Base-by-base conservation (phyloP, 1,284 basidiomycete species). In the Vanrija sp. region DNA sequence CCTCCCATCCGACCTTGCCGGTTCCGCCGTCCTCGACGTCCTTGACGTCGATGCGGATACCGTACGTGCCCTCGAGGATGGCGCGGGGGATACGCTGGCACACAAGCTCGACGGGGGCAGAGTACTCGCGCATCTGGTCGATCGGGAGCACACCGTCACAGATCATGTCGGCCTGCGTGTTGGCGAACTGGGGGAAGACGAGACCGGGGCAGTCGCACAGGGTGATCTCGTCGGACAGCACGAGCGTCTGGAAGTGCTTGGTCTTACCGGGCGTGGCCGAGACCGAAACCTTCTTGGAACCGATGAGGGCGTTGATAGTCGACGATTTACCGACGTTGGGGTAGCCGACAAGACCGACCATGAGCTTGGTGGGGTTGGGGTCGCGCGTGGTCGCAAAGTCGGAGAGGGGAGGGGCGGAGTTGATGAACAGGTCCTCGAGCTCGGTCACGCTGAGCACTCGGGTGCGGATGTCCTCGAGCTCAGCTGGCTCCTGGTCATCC, bases 191-290 rank as follows among this genome's bases (percentile, higher is more conserved):
- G 6, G 96, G 96, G 73, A 98, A 98, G 16, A 98, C 96, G 24
- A 98, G 80, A 78, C 96, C 96, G 14, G 96, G 96, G 78, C 96
- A 99, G 79, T 99, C 96, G 67, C 95, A 98, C n/a, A 99, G 83
- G 14, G 89, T 81, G 46, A 98, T 88, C 3, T 83, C 80, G 24
- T 89, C 84, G 0, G 93, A 93, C 23, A 98, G 82, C 61, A 93
- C 84, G 60, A 98, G 93, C 0, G 96, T 99, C 77, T 99, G 96
- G 79, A 98, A 98, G 77, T 98, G 96, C 73, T 99, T 99, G 25
- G 96, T 99, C 77, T 98, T 98, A 62, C 96, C 94, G 0, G 96
- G 96, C 0, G 95, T 98, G 0, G 93, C 85, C 2, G 94, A 98
- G 8, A 97, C 95, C 65, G 90, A 95, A 57, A 98, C 95, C 81